Evolutionary conservation across 345 rosid species (phyloP).

Genomic region (Erysimum cheiranthoides): DNA sequence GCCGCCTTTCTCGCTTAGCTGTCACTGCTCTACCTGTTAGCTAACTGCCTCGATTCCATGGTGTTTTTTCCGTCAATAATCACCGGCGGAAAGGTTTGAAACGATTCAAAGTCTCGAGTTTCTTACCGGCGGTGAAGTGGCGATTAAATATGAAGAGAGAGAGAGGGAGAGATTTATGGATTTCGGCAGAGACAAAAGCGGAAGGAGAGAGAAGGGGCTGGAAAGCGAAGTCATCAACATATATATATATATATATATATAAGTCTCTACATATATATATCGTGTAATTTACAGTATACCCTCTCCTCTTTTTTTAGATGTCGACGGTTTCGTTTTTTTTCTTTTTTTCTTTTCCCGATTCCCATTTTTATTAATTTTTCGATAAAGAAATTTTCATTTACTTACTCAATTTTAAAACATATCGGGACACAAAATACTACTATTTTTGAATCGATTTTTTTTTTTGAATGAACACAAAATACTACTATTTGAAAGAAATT

Average conservation of each 20-base stretch:
- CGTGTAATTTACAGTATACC: conserved; percentile 35
- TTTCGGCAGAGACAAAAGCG: conserved; percentile 39
- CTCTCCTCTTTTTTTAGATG: conserved; percentile 42
- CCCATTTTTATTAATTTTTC: not conserved
- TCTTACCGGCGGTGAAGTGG: conserved; percentile 32
- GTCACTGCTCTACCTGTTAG: conserved; percentile 9
- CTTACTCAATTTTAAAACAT: too few relatives aligned
- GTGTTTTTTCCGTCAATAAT: not conserved
- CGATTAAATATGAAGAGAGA: conserved; percentile 9
- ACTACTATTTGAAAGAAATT: too few relatives aligned
- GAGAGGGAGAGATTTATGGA: conserved; percentile 37
- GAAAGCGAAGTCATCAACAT: conserved; percentile 38
- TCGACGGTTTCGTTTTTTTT: conserved; percentile 45
- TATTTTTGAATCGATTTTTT: too few relatives aligned
- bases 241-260: conserved; percentile 1
- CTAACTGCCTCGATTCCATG: conserved; percentile 15
- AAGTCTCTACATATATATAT: not conserved
- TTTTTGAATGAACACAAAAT: too few relatives aligned
- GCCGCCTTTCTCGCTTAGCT: conserved; percentile 30
- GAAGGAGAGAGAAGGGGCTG: conserved; percentile 44
- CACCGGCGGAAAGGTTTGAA: conserved; percentile 14
- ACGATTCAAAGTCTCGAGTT: conserved; percentile 24
- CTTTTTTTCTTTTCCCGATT: not conserved
- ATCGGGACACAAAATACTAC: too few relatives aligned
- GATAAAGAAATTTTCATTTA: not conserved